Base-by-base conservation (phyloP, 306 rosid genomes). In the Senna tora region DNA sequence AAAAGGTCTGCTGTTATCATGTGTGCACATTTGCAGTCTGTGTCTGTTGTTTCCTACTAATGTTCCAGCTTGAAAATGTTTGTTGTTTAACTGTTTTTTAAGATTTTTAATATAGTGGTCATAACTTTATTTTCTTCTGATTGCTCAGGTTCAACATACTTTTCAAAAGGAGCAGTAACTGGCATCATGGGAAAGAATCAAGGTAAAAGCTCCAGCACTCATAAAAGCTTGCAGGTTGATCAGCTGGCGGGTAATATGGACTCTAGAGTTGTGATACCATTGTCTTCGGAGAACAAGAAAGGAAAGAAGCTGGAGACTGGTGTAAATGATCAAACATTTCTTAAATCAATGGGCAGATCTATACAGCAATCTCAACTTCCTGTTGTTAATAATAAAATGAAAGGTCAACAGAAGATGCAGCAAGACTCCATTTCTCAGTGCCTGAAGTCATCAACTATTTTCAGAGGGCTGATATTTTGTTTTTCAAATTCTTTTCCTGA, bases 401-500 rank as follows among this genome's bases (percentile, higher is more conserved):
- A 74, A 49, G 77, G 47, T 47, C 80, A 50, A 78, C 70, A 43
- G 80, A 84, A 46, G 77, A 54, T 34, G 61, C 87, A 69, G 42
- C 80, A 34, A 53, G 85, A 86, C 49, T 67, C 84, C 66, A 36
- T 59, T 70, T 69, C 82, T 79, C 84, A 80, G 71, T 75, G 78
- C 36, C 79, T 67, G 67, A 93, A 80, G 75, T 62, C 83, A 54
- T 80, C 90, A 64, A 65, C 82, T 61, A 85, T 87, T 50, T 93
- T 89, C 75, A 73, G 62, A 62, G 96, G 91, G 71, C 86, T 76
- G 85, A 66, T 56, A 54, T 93, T 91, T 76, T 56, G 87, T 70
- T 91, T 93, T 77, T 91, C 97, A 52, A 82, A 70, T 80, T 83
- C 83, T 67, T 91, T 89, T 83, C 97, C 97, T 65, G 92, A 84